Base-by-base conservation (phyloP, 768 basidiomycete genomes). In the Mycena polygramma region DNA sequence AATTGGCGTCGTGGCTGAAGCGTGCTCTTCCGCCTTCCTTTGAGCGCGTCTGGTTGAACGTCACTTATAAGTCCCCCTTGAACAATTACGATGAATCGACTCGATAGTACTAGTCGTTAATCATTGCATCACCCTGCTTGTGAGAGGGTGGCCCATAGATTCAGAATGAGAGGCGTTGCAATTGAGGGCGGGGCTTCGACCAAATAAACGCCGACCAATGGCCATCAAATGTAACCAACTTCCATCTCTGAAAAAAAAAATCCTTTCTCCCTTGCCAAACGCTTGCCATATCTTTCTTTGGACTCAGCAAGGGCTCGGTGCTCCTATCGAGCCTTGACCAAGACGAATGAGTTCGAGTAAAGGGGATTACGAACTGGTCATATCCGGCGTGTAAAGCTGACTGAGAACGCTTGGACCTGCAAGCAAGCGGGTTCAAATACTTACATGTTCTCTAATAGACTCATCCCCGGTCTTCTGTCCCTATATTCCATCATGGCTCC, bases 141-240 rank as follows among this genome's bases (percentile, higher is more conserved):
- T 17, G 45, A 46, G 17, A 46, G 69, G 73, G 24, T 35, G 75
- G 49, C 74, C 74, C n/a, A n/a, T n/a, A n/a, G n/a, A n/a, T n/a
- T n/a, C n/a, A n/a, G n/a, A n/a, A n/a, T n/a, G n/a, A n/a, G n/a
- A n/a, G n/a, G n/a, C n/a, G n/a, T n/a, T n/a, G n/a, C n/a, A n/a
- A n/a, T n/a, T n/a, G n/a, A n/a, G n/a, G n/a, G n/a, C n/a, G n/a
- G n/a, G n/a, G n/a, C n/a, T 20, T 19, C 54, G 3, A 14, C 35
- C 14, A 36, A 55, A 35, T 64, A 57, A 43, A 43, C 10, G 41
- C 2, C 41, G 30, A 30, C 30, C 30, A 30, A 30, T 30, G 2
- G 30, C 30, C 30, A 30, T 30, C 41, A 43, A 43, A 43, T 43
- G 41, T n/a, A n/a, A n/a, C n/a, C n/a, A n/a, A 17, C 17, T 10